phyloP scores from a whole-genome alignment of 768 basidiomycete genomes.

The Cystobasidiopsis lactophilus region DNA sequence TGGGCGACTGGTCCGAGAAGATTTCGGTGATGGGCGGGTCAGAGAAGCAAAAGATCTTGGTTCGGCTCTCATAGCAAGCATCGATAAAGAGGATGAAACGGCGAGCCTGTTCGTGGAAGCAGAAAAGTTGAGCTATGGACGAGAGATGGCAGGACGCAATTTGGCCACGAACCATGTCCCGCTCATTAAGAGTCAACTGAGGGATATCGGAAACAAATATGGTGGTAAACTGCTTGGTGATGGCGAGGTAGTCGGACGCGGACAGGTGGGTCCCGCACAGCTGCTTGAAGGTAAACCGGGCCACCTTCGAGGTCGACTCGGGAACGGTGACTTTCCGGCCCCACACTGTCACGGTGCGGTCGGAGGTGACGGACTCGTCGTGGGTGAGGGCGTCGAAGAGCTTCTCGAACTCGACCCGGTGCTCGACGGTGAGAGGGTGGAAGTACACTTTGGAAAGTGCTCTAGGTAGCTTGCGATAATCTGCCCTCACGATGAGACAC shows the following conservation, averaged over 20 bases:
- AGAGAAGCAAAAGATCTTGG: constrained; percentile 74
- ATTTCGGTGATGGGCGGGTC: constrained; percentile 77
- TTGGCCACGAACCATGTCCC: constrained; percentile 44
- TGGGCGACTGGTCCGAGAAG: constrained; percentile 47
- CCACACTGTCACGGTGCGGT: constrained; percentile 63
- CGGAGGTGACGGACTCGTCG: constrained; percentile 35
- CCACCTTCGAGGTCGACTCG: constrained; percentile 56
- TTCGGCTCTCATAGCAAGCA: constrained; percentile 35
- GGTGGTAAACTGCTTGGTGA: constrained; percentile 67
- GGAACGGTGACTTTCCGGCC: constrained; percentile 48
- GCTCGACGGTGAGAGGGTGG: constrained; percentile 47
- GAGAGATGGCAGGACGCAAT: background rate
- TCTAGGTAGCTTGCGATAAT: constrained; percentile 83
- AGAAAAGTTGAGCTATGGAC: too few species aligned
- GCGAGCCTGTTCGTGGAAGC: constrained; percentile 47
- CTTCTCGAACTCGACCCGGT: constrained; percentile 49
- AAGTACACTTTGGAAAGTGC: constrained; percentile 88
- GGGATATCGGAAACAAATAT: constrained; percentile 72
- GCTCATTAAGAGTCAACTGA: constrained; percentile 62
- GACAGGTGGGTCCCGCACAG: constrained; percentile 74
- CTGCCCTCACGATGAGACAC: too few species aligned
- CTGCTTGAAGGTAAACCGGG: constrained; percentile 64
- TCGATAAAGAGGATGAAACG: constrained; percentile 97
- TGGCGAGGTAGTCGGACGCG: constrained; percentile 87
- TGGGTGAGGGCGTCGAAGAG: constrained; percentile 40